phyloP scores from a whole-genome alignment of 768 basidiomycete genomes.

The Calocera cornea region DNA sequence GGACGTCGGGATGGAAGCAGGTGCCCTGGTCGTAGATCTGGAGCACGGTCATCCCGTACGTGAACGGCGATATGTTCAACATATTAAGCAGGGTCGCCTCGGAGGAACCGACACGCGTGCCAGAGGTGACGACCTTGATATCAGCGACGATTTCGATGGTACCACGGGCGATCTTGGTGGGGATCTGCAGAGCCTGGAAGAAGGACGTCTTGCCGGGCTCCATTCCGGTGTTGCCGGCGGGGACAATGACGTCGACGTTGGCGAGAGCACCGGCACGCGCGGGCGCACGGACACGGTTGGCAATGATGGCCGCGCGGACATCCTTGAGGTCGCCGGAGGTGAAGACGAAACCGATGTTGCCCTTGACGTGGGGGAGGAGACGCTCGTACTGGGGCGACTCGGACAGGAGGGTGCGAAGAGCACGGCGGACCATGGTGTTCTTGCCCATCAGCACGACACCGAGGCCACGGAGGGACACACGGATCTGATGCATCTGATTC shows the following conservation, averaged over 20 bases:
- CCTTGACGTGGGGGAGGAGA: constrained; percentile 87
- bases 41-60: constrained; percentile 96
- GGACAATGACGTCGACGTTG: constrained; percentile 81
- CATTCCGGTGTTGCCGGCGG: constrained; percentile 98
- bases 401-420: constrained; percentile 75
- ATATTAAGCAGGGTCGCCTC: constrained; percentile 98
- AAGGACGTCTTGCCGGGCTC: constrained; percentile 99
- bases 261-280: constrained; percentile 97
- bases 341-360: constrained; percentile 99
- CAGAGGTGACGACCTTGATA: constrained; percentile 85
- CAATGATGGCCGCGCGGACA: constrained; percentile 76
- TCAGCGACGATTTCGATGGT: constrained; percentile 99
- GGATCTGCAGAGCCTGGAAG: constrained; percentile 99
- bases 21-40: constrained; percentile 95
- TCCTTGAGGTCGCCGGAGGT: constrained; percentile 87
- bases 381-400: constrained; percentile 92
- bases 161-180: constrained; percentile 99
- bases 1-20: constrained; percentile 74
- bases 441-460: constrained; percentile 99
- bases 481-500: constrained; percentile 98
- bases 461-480: constrained; percentile 87
- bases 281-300: constrained; percentile 97
- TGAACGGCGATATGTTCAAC: constrained; percentile 99
- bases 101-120: constrained; percentile 88
- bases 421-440: constrained; percentile 99